Conservation (phyloP, 148 eudicot genomes). For the Camellia granthamiana region DNA sequence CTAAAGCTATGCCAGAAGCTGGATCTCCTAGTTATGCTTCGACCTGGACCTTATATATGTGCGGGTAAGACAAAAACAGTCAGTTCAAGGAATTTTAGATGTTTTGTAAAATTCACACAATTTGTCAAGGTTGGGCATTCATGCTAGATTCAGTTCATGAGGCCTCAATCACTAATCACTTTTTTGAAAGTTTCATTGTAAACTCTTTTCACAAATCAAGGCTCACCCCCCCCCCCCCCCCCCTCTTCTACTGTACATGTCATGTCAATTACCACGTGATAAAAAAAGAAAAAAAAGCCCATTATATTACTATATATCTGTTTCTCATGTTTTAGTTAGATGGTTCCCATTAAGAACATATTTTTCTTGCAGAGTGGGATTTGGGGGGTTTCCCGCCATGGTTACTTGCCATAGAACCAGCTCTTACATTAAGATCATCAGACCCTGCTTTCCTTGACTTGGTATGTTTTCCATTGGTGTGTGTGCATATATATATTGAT, state of each 20-base stretch:
- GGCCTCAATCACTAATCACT: neutral
- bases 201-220: too few species aligned
- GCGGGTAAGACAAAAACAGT: constrained; percentile 46
- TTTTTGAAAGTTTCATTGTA: too few species aligned
- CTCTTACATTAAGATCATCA: constrained; percentile 78
- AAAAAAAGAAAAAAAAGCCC: too few species aligned
- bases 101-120: neutral
- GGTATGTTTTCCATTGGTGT: constrained; percentile 38
- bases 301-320: neutral
- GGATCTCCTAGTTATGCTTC: constrained; percentile 85
- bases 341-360: neutral
- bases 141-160: neutral
- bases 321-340: neutral
- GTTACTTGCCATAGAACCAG: constrained; percentile 80
- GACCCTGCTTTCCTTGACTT: constrained; percentile 67
- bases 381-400: constrained; percentile 99
- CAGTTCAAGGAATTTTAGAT: neutral
- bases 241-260: too few species aligned
- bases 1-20: constrained; percentile 76
- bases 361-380: constrained; percentile 85
- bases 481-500: neutral
- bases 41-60: constrained; percentile 96
- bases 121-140: constrained; percentile 6
- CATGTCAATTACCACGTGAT: too few species aligned
- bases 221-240: too few species aligned